These are phyloP conservation scores for Pseudogymnoascus pannorum DNA, from an alignment of 2,329 filamentous ascomycete genomes.

Conservation along the genomic window DNA sequence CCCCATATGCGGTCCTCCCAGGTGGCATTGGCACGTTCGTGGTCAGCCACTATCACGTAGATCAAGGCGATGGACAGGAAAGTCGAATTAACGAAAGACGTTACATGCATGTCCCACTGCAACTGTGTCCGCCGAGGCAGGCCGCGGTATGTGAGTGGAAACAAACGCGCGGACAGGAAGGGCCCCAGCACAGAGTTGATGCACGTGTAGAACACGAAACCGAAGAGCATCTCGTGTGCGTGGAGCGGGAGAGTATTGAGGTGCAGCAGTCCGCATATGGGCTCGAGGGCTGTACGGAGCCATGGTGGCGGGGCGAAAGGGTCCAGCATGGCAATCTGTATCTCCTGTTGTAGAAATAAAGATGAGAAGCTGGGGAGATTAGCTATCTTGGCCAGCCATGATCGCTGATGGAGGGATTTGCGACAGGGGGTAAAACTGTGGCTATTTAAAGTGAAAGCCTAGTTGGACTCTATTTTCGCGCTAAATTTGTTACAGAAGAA, in stretches of 20 bases:
- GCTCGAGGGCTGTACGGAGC: constrained; percentile 45
- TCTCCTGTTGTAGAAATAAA: neutral
- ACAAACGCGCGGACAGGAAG: constrained; percentile 50
- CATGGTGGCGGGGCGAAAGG: constrained; percentile 56
- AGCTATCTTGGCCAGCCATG: neutral
- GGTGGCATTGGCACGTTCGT: constrained; percentile 57
- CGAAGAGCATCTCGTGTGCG: constrained; percentile 64
- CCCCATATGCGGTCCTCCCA: constrained; percentile 65
- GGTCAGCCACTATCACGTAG: constrained; percentile 59
- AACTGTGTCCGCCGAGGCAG: constrained; percentile 55
- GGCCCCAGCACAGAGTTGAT: constrained; percentile 62
- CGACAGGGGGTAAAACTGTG: neutral
- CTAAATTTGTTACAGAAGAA: neutral
- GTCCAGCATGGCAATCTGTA: constrained; percentile 53
- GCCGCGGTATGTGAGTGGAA: constrained; percentile 49
- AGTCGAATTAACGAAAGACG: constrained; percentile 66
- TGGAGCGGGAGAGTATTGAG: constrained; percentile 66
- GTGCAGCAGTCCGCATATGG: constrained; percentile 51
- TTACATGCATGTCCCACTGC: constrained; percentile 79
- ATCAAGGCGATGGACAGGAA: constrained; percentile 65
- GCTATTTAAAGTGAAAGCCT: neutral
- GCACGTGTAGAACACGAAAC: constrained; percentile 59
- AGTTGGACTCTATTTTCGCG: neutral
- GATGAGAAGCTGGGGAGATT: neutral
- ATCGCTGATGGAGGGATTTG: neutral